Percentiles rank a stretch among this genome's conserved stretches.
Evolutionary conservation across 2,329 filamentous ascomycete species (phyloP).

Genomic region (Colletotrichum lindemuthianum): DNA sequence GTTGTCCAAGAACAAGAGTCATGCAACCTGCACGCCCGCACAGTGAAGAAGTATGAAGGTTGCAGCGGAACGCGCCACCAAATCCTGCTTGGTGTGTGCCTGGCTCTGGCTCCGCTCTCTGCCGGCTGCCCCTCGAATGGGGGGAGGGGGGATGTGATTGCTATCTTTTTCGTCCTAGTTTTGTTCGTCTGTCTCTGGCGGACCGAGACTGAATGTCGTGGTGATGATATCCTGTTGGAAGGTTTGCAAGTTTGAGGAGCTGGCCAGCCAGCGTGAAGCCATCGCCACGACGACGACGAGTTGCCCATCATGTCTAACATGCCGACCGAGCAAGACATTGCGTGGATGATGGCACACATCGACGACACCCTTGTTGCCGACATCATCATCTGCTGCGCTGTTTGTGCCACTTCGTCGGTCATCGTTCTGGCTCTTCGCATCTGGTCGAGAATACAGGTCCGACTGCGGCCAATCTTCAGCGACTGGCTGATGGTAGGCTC

Average conservation of each 20-base stretch:
- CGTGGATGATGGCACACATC: conserved; percentile 30
- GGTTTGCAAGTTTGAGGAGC: not conserved
- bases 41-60: not conserved
- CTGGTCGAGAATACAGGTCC: conserved; percentile 11
- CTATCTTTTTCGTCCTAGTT: not conserved
- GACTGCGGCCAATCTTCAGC: conserved; percentile 13
- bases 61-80: not conserved
- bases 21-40: not conserved
- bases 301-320: conserved; percentile 8
- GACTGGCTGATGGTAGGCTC: conserved; percentile 29
- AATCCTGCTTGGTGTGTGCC: not conserved
- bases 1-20: not conserved
- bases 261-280: not conserved
- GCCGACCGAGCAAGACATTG: conserved; percentile 17
- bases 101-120: not conserved
- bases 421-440: conserved; percentile 15
- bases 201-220: too few species aligned
- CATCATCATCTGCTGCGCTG: conserved; percentile 25
- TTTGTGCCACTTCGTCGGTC: conserved; percentile 13
- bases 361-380: conserved; percentile 22
- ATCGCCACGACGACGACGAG: not conserved
- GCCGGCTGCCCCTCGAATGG: too few species aligned
- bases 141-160: too few species aligned
- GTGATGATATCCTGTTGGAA: not conserved
- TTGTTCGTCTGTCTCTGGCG: not conserved